A percentile compares a stretch with the other conserved stretches of the same genome.
Conservation (phyloP, 169 alveolate species). For the Plasmodium vivax region DNA sequence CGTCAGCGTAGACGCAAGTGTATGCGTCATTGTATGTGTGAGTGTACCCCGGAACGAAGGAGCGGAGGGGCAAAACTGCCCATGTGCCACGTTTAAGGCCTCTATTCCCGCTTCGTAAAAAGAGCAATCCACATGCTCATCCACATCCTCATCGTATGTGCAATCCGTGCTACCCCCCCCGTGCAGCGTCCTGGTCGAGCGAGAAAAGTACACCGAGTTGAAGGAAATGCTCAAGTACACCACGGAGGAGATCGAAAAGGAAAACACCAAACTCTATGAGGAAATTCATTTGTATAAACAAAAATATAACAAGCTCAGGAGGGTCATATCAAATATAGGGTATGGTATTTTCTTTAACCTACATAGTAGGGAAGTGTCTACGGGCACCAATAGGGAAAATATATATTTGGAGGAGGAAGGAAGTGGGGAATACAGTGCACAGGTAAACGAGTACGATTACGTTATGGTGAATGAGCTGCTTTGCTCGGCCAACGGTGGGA, state of each 20-base stretch:
- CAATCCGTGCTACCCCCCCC: neutral
- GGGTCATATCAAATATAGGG: conserved; percentile 70
- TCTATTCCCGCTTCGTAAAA: neutral
- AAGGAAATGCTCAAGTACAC: conserved; percentile 71
- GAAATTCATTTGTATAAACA: conserved; percentile 52
- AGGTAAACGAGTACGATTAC: conserved; percentile 18
- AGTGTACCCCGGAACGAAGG: neutral
- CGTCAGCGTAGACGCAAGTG: neutral
- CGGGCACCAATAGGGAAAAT: neutral
- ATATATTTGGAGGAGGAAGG: neutral
- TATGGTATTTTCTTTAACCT: conserved; percentile 59
- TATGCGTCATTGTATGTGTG: neutral
- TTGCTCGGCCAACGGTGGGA: neutral
- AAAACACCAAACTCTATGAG: conserved; percentile 45
- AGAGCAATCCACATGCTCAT: neutral
- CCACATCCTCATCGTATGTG: neutral
- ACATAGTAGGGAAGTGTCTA: conserved; percentile 1
- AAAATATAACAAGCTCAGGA: conserved; percentile 37
- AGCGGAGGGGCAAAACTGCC: neutral
- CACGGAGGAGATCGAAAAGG: conserved; percentile 71
- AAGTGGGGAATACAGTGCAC: neutral
- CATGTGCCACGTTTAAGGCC: neutral
- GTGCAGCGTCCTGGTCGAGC: conserved; percentile 55
- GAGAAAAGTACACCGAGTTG: conserved; percentile 58
- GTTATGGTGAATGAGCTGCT: conserved; percentile 33